Evolutionary conservation across 768 basidiomycete genomes (phyloP).

Genomic region (Suillus subluteus): DNA sequence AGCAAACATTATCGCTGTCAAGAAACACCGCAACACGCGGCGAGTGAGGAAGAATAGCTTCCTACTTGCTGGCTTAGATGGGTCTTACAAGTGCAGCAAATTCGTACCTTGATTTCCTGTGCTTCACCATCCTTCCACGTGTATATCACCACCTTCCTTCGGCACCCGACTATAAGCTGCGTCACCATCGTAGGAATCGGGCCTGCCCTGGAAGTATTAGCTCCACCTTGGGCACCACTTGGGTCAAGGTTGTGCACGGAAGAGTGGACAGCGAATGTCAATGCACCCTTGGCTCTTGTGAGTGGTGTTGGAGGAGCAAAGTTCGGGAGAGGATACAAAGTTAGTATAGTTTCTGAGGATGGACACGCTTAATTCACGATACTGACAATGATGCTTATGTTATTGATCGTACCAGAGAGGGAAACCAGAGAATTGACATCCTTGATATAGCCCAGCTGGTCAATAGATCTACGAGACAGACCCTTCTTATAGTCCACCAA

Average conservation of each 20-base stretch:
- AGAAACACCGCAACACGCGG: constrained; percentile 85
- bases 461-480: constrained; percentile 72
- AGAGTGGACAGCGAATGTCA: constrained; percentile 80
- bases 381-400: not conserved
- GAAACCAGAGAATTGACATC: constrained; percentile 86
- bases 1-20: constrained; percentile 59
- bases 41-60: constrained; percentile 84
- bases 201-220: constrained; percentile 32
- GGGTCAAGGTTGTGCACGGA: constrained; percentile 50
- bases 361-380: constrained; percentile 10
- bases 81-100: not conserved
- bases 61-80: constrained; percentile 48
- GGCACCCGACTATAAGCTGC: constrained; percentile 81
- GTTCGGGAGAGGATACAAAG: constrained; percentile 76
- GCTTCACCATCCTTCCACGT: constrained; percentile 86
- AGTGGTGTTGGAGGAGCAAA: constrained; percentile 74
- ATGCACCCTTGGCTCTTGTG: constrained; percentile 75
- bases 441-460: constrained; percentile 84
- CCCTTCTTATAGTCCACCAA: constrained; percentile 69
- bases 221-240: constrained; percentile 25
- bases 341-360: constrained; percentile 66
- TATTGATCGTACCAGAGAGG: constrained; percentile 67
- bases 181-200: constrained; percentile 73
- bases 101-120: constrained; percentile 66
- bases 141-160: constrained; percentile 83